phyloP scores from a whole-genome alignment of 768 basidiomycete species.

The Auricularia sp. region DNA sequence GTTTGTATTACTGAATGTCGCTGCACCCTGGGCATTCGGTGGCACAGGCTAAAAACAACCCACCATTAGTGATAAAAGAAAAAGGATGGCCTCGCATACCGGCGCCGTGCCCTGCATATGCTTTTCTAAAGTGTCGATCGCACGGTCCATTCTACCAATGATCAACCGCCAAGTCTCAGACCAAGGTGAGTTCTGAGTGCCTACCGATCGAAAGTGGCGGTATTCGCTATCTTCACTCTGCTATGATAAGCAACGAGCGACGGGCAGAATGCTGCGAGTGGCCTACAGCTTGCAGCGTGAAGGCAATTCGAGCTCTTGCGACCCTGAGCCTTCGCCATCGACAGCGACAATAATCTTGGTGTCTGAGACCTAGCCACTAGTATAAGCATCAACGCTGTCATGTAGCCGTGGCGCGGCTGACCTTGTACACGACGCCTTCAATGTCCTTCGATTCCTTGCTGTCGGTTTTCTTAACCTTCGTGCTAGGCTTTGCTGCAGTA shows the following conservation, averaged over 20 bases:
- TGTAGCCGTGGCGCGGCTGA: conserved; percentile 15
- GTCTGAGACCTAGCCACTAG: conserved; percentile 53
- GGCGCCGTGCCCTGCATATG: conserved; percentile 15
- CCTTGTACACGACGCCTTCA: conserved; percentile 87
- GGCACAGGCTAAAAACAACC: neutral
- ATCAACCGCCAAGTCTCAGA: neutral
- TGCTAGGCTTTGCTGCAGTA: conserved; percentile 19
- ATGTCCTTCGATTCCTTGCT: conserved; percentile 31
- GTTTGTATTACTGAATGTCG: neutral
- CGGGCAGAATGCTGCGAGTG: neutral
- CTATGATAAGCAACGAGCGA: neutral
- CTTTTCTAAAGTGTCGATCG: conserved; percentile 56
- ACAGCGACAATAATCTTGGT: conserved; percentile 74
- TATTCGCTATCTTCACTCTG: conserved; percentile 80
- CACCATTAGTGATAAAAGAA: no score
- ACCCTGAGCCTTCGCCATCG: conserved; percentile 42
- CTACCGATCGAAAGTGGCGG: conserved; percentile 80
- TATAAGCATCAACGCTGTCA: neutral
- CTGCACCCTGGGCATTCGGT: neutral
- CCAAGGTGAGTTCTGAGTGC: neutral
- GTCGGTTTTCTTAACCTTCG: conserved; percentile 30
- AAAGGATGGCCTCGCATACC: neutral
- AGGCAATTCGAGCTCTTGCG: conserved; percentile 54
- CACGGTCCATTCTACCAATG: conserved; percentile 71
- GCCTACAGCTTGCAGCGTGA: conserved; percentile 63